These are phyloP conservation scores for Scedosporium minutisporum DNA, from an alignment of 2,329 filamentous ascomycete genomes.

Conservation along the genomic window DNA sequence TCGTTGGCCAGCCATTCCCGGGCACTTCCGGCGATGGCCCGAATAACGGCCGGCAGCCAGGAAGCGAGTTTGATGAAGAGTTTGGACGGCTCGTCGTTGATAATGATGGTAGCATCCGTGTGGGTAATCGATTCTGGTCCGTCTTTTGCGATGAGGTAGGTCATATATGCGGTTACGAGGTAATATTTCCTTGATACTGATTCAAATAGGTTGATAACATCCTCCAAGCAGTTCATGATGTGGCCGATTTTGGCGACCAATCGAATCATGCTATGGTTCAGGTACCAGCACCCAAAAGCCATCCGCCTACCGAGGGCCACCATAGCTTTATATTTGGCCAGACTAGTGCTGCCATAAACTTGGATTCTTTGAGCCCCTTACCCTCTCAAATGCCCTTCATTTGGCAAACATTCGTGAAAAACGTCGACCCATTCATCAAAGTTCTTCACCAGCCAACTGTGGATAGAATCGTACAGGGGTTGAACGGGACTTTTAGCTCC, in stretches of 20 bases:
- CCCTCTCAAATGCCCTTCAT: slow-evolving; percentile 19
- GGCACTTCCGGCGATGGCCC: slow-evolving; percentile 4
- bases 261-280: background rate
- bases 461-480: slow-evolving; percentile 10
- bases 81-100: slow-evolving; percentile 19
- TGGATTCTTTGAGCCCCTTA: slow-evolving; percentile 10
- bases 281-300: no score
- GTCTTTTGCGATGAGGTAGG: slow-evolving; percentile 16
- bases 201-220: background rate
- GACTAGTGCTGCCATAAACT: background rate
- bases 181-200: background rate
- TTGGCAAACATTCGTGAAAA: slow-evolving; percentile 19
- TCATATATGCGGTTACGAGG: background rate
- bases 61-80: slow-evolving; percentile 17
- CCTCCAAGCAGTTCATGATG: background rate
- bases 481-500: slow-evolving; percentile 1
- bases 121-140: slow-evolving; percentile 22
- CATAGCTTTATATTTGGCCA: background rate
- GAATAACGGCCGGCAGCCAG: background rate
- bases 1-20: background rate
- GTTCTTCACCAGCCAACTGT: slow-evolving; percentile 16
- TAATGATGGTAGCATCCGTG: slow-evolving; percentile 16
- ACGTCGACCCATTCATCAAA: slow-evolving; percentile 22
- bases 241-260: background rate
- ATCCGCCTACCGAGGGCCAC: background rate